A percentile compares a stretch with the other conserved stretches of the same genome.
These are phyloP conservation scores for Filobasidium uniguttulatum DNA, from an alignment of 1,284 basidiomycete genomes.

Conservation along the genomic window DNA sequence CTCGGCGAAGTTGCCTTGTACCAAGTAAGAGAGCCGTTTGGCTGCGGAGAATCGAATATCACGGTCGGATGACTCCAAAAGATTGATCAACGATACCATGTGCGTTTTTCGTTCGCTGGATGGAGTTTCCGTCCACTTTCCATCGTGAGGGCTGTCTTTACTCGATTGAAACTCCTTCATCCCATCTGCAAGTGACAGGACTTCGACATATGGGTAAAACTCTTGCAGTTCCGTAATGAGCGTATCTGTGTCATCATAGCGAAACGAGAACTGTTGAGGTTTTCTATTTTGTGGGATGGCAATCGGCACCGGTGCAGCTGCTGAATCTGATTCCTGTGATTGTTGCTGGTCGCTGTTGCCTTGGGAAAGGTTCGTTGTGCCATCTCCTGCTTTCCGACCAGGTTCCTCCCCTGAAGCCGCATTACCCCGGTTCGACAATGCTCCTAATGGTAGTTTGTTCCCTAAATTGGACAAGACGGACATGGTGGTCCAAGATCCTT, in stretches of 20 bases:
- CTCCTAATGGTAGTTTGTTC: too few species aligned
- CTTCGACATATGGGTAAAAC: conserved; percentile 96
- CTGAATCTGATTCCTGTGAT: too few species aligned
- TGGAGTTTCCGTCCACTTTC: background rate
- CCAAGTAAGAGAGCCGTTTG: background rate
- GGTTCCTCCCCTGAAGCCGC: too few species aligned
- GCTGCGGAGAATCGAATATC: background rate
- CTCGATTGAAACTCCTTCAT: conserved; percentile 41
- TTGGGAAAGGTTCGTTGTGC: too few species aligned
- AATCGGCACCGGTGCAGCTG: too few species aligned
- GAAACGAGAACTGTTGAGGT: conserved; percentile 58
- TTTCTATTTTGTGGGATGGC: too few species aligned
- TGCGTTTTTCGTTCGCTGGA: background rate
- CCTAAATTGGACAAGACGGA: too few species aligned
- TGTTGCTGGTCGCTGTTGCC: too few species aligned
- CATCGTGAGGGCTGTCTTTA: background rate
- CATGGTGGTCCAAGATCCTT: too few species aligned
- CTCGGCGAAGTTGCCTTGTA: conserved; percentile 77
- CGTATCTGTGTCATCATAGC: conserved; percentile 88
- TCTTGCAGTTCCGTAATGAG: conserved; percentile 94
- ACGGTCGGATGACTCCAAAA: background rate
- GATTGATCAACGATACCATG: background rate
- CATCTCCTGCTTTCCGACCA: too few species aligned
- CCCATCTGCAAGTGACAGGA: conserved; percentile 42
- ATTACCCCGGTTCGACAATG: too few species aligned